A percentile compares a stretch with the other conserved stretches of the same genome.
Conservation (phyloP, 768 basidiomycete genomes). For the Kwoniella pini region DNA sequence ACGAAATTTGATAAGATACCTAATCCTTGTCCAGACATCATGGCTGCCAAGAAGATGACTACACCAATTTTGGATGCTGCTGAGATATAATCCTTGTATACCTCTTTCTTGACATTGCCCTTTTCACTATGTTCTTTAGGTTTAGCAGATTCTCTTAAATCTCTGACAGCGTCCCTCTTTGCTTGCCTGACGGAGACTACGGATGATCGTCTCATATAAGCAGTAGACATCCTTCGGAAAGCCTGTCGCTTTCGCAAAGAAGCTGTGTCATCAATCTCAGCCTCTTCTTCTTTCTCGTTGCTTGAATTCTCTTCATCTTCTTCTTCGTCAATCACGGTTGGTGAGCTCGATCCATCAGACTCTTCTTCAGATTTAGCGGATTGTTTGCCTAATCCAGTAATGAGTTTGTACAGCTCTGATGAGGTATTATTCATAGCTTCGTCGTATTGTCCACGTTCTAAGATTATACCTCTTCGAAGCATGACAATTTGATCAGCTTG, state of each 20-base stretch:
- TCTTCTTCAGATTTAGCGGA: conserved; percentile 35
- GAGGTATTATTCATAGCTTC: conserved; percentile 62
- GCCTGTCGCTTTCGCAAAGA: conserved; percentile 39
- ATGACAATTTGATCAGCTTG: conserved; percentile 74
- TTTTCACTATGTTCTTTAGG: conserved; percentile 67
- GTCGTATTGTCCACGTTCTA: conserved; percentile 71
- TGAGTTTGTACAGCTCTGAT: conserved; percentile 70
- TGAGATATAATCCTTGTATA: conserved; percentile 75
- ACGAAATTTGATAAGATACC: conserved; percentile 60
- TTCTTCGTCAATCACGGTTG: conserved; percentile 44
- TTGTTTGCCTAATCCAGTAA: conserved; percentile 57
- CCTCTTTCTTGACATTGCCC: conserved; percentile 73
- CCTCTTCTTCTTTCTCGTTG: conserved; percentile 35
- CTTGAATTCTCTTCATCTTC: conserved; percentile 15
- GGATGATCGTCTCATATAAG: conserved; percentile 51
- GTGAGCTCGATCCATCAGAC: conserved; percentile 39
- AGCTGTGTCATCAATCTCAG: conserved; percentile 40
- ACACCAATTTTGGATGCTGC: conserved; percentile 78
- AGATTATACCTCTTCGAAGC: conserved; percentile 76
- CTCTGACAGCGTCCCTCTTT: conserved; percentile 52
- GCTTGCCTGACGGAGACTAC: conserved; percentile 51
- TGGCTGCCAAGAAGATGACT: conserved; percentile 62
- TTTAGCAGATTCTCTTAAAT: conserved; percentile 53
- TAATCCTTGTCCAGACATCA: conserved; percentile 62
- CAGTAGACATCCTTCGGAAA: conserved; percentile 34